Evolutionary conservation across 306 rosid species (phyloP), one percentile per base, ranked within the genome.

Genomic region (Vigna nakashimae): DNA sequence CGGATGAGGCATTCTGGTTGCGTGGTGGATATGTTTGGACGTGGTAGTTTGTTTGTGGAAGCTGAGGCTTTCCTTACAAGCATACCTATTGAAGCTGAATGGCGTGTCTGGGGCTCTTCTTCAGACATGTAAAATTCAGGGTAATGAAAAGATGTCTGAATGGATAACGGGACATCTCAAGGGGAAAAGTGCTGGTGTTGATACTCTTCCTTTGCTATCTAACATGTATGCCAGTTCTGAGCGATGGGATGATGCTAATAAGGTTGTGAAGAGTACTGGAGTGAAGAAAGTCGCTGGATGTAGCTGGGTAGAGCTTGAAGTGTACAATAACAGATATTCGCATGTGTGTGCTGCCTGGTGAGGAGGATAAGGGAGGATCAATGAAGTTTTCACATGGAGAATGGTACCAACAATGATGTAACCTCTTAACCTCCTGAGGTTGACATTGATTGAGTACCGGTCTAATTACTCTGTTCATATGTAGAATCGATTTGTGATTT

Each of bases 181-280:
- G 67, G 69, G 76, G 40, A 72, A 53, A 71, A 36, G 30, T 34
- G 84, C 90, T 45, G 82, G 92, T 12, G 56, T 18, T 15, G 98
- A 93, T 10, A 86, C 89, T 70, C 84, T 90, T 59, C 93, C 97
- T 83, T 79, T 93, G 65, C 65, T 91, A 16, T 90, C 93, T 6
- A 90, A 91, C 73, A 53, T 80, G 17, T 93, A 88, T 72, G 93
- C 97, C 4, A 69, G 87, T 66, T 87, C 87, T 52, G 82, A 87
- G 69, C 77, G 86, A 71, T 93, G 96, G 96, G 89, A 86, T 48
- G 93, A 90, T 86, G 89, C 96, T 82, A 73, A 80, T 72, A 65
- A 74, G 74, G 89, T 93, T 71, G 2, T 24, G 28, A 24, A 24
- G 28, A 24, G 28, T 24, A 24, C 28, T 67, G 87, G 93, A 13